These are phyloP conservation scores for Gossypium laxum DNA, from an alignment of 441 rosid genomes.

Conservation along the genomic window DNA sequence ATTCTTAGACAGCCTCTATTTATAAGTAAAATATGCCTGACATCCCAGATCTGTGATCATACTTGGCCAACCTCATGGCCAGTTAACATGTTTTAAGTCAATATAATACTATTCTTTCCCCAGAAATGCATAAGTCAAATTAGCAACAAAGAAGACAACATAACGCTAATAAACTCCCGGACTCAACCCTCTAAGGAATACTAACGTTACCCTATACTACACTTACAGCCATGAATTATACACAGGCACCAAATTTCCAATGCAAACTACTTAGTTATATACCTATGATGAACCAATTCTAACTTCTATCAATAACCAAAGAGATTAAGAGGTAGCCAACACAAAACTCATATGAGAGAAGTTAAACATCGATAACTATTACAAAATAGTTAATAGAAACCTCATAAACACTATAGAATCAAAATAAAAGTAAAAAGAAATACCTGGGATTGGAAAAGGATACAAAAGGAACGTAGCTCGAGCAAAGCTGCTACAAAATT, in stretches of 20 bases:
- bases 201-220: neutral
- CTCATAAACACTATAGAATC: neutral
- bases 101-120: neutral
- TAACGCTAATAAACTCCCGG: neutral
- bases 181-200: neutral
- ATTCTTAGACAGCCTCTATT: neutral
- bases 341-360: neutral
- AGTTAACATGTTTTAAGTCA: neutral
- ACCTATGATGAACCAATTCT: neutral
- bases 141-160: neutral
- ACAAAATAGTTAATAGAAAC: neutral
- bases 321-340: neutral
- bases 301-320: neutral
- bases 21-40: neutral
- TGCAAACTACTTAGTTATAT: neutral
- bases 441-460: constrained; percentile 28
- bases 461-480: constrained; percentile 35
- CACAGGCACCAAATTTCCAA: neutral
- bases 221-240: neutral
- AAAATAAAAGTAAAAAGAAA: neutral
- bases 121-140: neutral
- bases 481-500: constrained; percentile 37
- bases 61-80: neutral
- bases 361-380: neutral
- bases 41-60: neutral